Percentiles rank a stretch among this genome's conserved stretches.
phyloP scores from a whole-genome alignment of 768 basidiomycete genomes.

The Lentinula detonsa region DNA sequence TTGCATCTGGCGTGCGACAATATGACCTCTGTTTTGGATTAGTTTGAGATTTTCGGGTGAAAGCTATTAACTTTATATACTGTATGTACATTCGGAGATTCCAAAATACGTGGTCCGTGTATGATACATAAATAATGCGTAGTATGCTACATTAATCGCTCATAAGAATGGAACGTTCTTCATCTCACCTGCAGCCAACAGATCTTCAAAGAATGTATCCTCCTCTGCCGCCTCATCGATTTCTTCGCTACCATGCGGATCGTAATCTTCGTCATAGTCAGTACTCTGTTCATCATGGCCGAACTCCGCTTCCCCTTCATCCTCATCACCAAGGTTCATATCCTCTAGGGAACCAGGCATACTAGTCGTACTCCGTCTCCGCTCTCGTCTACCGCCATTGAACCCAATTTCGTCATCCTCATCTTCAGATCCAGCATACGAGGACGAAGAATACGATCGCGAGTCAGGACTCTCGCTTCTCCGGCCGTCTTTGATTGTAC shows the following conservation, averaged over 20 bases:
- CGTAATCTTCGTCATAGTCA: slow-evolving; percentile 15
- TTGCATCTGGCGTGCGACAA: too few species aligned
- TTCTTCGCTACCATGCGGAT: slow-evolving; percentile 28
- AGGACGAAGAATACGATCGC: slow-evolving; percentile 27
- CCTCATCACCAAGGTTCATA: slow-evolving; percentile 38
- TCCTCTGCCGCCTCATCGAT: slow-evolving; percentile 58
- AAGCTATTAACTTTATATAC: too few species aligned
- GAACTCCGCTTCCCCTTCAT: slow-evolving; percentile 17
- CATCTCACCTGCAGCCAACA: slow-evolving; percentile 80
- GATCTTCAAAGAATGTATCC: slow-evolving; percentile 73
- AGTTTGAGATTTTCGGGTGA: too few species aligned
- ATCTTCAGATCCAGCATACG: slow-evolving; percentile 48
- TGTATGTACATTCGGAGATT: too few species aligned
- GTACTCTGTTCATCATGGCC: not conserved
- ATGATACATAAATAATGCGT: not conserved
- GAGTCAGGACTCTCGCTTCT: slow-evolving; percentile 52
- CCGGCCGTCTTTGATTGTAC: slow-evolving; percentile 5
- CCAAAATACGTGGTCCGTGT: not conserved
- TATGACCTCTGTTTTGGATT: too few species aligned
- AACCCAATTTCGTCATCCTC: slow-evolving; percentile 37
- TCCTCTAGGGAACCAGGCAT: slow-evolving; percentile 84
- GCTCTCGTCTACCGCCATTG: slow-evolving; percentile 33
- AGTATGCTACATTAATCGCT: slow-evolving; percentile 5
- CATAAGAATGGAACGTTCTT: slow-evolving; percentile 66
- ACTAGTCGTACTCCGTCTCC: slow-evolving; percentile 68